These are phyloP conservation scores for Tetracentron sinense DNA, from an alignment of 164 flowering plant genomes.

Conservation along the genomic window DNA sequence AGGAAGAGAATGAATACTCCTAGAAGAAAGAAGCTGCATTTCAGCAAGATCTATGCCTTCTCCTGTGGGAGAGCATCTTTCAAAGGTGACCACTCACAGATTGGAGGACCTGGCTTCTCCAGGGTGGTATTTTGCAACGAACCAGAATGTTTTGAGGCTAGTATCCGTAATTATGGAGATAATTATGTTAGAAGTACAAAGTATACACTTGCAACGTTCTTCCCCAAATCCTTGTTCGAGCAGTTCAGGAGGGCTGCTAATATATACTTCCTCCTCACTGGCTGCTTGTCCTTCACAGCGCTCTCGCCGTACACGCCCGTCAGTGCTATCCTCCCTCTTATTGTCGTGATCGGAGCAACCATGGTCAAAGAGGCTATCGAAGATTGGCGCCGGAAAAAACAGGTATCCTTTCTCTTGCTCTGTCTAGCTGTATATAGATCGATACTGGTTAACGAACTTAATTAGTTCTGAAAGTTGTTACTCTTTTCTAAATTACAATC, in stretches of 20 bases:
- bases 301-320: conserved; percentile 59
- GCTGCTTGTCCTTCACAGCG: conserved; percentile 57
- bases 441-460: too few species aligned
- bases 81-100: conserved; percentile 37
- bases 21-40: conserved; percentile 46
- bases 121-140: conserved; percentile 62
- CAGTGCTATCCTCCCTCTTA: conserved; percentile 61
- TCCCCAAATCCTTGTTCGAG: conserved; percentile 67
- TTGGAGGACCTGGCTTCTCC: conserved; percentile 63
- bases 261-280: conserved; percentile 60
- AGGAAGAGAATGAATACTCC: conserved; percentile 30
- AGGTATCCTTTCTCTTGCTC: conserved; percentile 35
- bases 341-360: conserved; percentile 62
- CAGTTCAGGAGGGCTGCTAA: conserved; percentile 81
- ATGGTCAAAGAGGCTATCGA: conserved; percentile 74
- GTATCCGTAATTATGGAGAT: conserved; percentile 24
- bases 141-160: conserved; percentile 35
- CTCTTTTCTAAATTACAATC: neutral
- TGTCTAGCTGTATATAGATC: too few species aligned
- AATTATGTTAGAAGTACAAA: conserved; percentile 58
- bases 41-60: conserved; percentile 56
- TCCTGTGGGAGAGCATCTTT: conserved; percentile 49
- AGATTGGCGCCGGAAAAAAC: conserved; percentile 67
- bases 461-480: too few species aligned
- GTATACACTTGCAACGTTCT: conserved; percentile 49